A percentile compares a stretch with the other conserved stretches of the same genome.
phyloP scores from a whole-genome alignment of 352 stramenopile genomes.

The Halophytophthora polymorphica region DNA sequence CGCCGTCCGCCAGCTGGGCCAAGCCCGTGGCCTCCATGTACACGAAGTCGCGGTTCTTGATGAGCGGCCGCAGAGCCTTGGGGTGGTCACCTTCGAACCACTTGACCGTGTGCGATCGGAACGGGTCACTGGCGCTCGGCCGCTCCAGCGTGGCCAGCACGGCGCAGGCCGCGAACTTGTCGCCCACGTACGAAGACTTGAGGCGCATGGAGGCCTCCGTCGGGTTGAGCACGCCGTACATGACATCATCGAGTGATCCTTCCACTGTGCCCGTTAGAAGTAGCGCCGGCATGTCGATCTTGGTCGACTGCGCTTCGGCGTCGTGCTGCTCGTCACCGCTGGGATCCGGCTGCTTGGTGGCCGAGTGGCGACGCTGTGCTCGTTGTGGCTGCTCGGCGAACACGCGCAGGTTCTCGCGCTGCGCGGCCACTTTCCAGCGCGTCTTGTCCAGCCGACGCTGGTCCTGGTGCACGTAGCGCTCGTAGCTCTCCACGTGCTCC shows the following conservation, averaged over 20 bases:
- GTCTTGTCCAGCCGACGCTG: slow-evolving; percentile 12
- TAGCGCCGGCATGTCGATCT: slow-evolving; percentile 22
- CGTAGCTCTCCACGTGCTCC: slow-evolving; percentile 17
- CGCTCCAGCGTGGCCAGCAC: slow-evolving; percentile 32
- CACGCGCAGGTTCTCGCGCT: slow-evolving; percentile 20
- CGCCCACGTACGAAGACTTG: slow-evolving; percentile 41
- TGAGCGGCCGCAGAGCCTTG: slow-evolving; percentile 35
- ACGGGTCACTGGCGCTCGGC: slow-evolving; percentile 30
- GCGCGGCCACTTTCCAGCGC: slow-evolving; percentile 16
- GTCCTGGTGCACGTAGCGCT: slow-evolving; percentile 19
- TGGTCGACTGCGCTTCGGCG: slow-evolving; percentile 1
- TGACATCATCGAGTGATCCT: slow-evolving; percentile 31
- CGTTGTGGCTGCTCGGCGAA: slow-evolving; percentile 13
- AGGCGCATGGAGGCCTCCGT: slow-evolving; percentile 29
- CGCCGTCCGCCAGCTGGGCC: slow-evolving; percentile 19
- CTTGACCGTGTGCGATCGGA: slow-evolving; percentile 44
- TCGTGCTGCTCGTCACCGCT: slow-evolving; percentile 9
- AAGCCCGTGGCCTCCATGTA: slow-evolving; percentile 50
- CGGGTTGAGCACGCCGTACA: slow-evolving; percentile 37
- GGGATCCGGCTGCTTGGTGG: slow-evolving; percentile 2
- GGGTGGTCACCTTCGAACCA: slow-evolving; percentile 46
- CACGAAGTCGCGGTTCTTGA: slow-evolving; percentile 50
- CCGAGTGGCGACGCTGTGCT: slow-evolving; percentile 4
- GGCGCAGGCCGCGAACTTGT: slow-evolving; percentile 33
- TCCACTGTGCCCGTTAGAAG: slow-evolving; percentile 29